Conservation (phyloP, 139 green algal species). For the Coelastrella sp. region DNA sequence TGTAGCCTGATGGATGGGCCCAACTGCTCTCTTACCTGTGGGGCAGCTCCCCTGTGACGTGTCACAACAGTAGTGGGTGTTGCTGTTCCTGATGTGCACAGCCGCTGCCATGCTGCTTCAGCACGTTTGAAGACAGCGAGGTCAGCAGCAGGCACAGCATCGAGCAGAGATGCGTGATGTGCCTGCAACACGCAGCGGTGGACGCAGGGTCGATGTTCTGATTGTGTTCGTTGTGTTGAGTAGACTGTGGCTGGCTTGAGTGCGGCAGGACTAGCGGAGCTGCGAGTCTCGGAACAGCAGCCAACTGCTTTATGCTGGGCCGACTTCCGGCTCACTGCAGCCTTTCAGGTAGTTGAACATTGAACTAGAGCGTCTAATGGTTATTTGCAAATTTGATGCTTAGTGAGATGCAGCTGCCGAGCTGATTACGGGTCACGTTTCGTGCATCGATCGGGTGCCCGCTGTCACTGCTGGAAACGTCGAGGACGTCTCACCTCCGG, state of each 20-base stretch:
- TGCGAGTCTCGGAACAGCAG: too few relatives aligned
- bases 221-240: too few relatives aligned
- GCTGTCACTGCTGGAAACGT: too few relatives aligned
- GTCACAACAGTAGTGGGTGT: background rate
- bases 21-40: background rate
- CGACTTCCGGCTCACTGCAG: too few relatives aligned
- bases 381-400: background rate
- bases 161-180: background rate
- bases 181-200: background rate
- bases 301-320: too few relatives aligned
- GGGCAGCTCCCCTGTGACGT: background rate
- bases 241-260: too few relatives aligned
- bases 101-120: conserved; percentile 3
- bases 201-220: too few relatives aligned
- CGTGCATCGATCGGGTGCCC: background rate
- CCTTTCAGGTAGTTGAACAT: too few relatives aligned
- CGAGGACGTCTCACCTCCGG: background rate
- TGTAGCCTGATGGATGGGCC: background rate
- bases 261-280: too few relatives aligned
- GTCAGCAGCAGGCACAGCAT: background rate
- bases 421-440: too few relatives aligned
- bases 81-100: background rate
- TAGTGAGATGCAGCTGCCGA: background rate
- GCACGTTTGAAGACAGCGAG: background rate
- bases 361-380: too few relatives aligned